phyloP scores from a whole-genome alignment of 805 yeast genomes.

The Kodamaea restingae region DNA sequence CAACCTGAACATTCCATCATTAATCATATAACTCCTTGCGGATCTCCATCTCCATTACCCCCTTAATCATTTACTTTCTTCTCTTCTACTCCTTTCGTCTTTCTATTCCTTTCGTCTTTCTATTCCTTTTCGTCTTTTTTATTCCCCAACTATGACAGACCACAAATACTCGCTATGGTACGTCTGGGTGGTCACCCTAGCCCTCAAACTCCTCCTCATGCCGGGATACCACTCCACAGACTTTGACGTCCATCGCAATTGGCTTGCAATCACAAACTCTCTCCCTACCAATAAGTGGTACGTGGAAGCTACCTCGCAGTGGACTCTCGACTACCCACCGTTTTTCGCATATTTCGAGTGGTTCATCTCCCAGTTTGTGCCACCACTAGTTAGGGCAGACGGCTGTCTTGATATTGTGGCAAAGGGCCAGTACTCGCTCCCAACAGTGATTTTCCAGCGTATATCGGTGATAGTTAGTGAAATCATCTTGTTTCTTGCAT shows the following conservation, averaged over 20 bases:
- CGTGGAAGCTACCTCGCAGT: slow-evolving; percentile 67
- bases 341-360: slow-evolving; percentile 96
- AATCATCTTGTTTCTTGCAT: slow-evolving; percentile 58
- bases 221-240: slow-evolving; percentile 90
- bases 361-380: slow-evolving; percentile 68
- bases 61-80: no score
- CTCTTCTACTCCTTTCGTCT: no score
- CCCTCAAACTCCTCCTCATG: slow-evolving; percentile 31
- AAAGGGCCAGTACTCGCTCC: slow-evolving; percentile 65
- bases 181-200: slow-evolving; percentile 34
- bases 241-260: slow-evolving; percentile 94
- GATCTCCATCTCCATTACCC: no score
- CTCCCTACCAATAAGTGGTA: slow-evolving; percentile 84
- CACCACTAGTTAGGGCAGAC: slow-evolving; percentile 56
- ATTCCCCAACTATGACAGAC: neutral
- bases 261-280: slow-evolving; percentile 85
- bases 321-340: slow-evolving; percentile 98
- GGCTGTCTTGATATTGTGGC: slow-evolving; percentile 72
- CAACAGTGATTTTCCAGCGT: slow-evolving; percentile 83
- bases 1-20: no score
- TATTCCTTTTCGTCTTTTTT: neutral
- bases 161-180: slow-evolving; percentile 19
- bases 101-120: no score
- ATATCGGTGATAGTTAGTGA: slow-evolving; percentile 77
- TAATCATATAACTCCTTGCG: no score